These are phyloP conservation scores for Amaranthus cruentus DNA, from an alignment of 148 eudicot species.

Conservation along the genomic window DNA sequence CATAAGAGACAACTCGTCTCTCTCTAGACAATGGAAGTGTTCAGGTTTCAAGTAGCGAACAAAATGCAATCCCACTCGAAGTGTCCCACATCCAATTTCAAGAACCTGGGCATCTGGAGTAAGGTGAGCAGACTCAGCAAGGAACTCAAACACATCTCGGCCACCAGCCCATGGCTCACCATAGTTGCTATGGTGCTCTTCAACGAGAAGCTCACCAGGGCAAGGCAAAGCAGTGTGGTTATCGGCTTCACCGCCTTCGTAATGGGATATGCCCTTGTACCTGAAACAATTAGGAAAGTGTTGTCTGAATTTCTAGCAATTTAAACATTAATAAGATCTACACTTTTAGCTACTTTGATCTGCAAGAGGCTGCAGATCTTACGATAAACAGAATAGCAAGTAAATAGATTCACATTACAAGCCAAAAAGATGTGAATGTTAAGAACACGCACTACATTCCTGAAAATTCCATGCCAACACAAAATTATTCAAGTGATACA, in stretches of 20 bases:
- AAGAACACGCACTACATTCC: not conserved
- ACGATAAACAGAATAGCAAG: not conserved
- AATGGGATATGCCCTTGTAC: conserved; percentile 91
- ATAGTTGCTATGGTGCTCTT: conserved; percentile 94
- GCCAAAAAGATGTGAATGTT: not conserved
- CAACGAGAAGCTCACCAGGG: conserved; percentile 92
- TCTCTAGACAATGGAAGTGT: conserved; percentile 82
- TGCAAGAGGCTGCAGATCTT: not conserved
- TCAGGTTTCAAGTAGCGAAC: conserved; percentile 71
- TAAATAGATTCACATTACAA: not conserved
- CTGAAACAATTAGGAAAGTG: conserved; percentile 28
- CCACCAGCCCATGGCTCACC: conserved; percentile 99
- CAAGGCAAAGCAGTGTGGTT: conserved; percentile 91
- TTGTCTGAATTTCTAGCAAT: not conserved
- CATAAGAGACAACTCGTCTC: conserved; percentile 92
- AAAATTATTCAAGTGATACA: not conserved
- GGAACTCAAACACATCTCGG: conserved; percentile 85
- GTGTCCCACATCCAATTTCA: conserved; percentile 97
- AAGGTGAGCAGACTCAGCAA: conserved; percentile 63
- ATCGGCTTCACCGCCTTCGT: conserved; percentile 64
- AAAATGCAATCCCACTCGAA: conserved; percentile 92
- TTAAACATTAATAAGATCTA: not conserved
- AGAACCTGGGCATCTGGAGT: conserved; percentile 64
- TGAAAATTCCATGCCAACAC: not conserved
- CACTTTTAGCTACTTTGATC: too few species aligned